phyloP scores from a whole-genome alignment of 108 stramenopile species.

The Halocafeteria seosinensis region DNA sequence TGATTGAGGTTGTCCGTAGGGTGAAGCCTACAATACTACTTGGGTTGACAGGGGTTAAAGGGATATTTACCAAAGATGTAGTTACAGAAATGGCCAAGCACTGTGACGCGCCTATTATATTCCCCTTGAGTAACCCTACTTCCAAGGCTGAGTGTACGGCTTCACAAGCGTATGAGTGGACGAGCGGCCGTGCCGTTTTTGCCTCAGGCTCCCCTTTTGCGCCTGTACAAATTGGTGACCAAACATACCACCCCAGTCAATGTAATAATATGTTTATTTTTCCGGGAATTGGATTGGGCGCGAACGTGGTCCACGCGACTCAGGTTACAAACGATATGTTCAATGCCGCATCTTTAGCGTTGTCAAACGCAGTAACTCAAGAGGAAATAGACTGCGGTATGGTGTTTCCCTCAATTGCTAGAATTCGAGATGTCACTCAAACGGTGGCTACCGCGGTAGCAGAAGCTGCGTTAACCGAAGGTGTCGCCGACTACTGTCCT shows the following conservation, averaged over 20 bases:
- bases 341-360: neutral
- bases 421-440: conserved; percentile 65
- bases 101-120: conserved; percentile 67
- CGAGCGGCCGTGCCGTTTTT: conserved; percentile 71
- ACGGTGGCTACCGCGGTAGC: conserved; percentile 65
- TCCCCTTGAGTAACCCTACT: conserved; percentile 90
- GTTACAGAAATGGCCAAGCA: conserved; percentile 49
- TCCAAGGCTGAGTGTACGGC: conserved; percentile 84
- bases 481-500: neutral
- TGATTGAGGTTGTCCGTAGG: conserved; percentile 15
- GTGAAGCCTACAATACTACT: conserved; percentile 69
- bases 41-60: conserved; percentile 71
- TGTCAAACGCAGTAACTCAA: conserved; percentile 34
- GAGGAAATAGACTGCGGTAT: conserved; percentile 58
- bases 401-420: conserved; percentile 60
- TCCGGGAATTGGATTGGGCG: conserved; percentile 9
- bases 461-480: neutral
- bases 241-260: conserved; percentile 62
- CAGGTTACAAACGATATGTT: conserved; percentile 11
- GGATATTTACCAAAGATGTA: conserved; percentile 49
- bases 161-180: conserved; percentile 86
- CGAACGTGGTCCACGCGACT: conserved; percentile 5
- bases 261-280: conserved; percentile 43
- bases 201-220: conserved; percentile 87
- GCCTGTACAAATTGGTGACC: conserved; percentile 49